Percentiles rank a stretch among this genome's conserved stretches.
phyloP scores from a whole-genome alignment of 2,329 filamentous ascomycete genomes.

The Pseudogymnoascus sp. region DNA sequence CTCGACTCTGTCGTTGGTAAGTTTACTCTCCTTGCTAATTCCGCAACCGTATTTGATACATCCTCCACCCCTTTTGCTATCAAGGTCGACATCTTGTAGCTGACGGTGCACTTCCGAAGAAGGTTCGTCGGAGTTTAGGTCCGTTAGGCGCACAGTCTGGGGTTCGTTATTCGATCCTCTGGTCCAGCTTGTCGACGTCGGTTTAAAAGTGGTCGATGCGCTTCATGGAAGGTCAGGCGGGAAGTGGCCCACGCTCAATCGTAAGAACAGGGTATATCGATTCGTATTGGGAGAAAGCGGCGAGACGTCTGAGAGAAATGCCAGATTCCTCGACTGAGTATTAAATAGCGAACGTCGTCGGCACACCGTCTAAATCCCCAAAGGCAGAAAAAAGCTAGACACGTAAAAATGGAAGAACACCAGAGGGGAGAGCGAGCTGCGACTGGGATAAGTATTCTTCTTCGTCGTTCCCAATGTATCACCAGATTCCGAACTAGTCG shows the following conservation, averaged over 20 bases:
- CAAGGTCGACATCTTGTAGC: not conserved
- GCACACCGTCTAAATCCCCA: not conserved
- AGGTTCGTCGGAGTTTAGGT: not conserved
- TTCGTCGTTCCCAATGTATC: constrained; percentile 2
- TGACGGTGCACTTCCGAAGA: not conserved
- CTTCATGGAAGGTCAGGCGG: not conserved
- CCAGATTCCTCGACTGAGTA: not conserved
- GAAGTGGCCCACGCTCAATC: not conserved
- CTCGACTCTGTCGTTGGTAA: constrained; percentile 55
- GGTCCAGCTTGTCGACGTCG: not conserved
- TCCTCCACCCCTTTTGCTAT: constrained; percentile 12
- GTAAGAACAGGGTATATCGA: constrained; percentile 3
- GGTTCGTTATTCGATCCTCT: not conserved
- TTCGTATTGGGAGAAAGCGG: not conserved
- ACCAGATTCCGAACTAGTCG: constrained; percentile 3
- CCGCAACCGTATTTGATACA: constrained; percentile 23
- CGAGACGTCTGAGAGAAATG: not conserved
- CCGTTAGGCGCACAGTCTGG: not conserved
- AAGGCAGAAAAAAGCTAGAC: not conserved
- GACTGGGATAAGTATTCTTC: not conserved
- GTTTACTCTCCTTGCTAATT: constrained; percentile 41
- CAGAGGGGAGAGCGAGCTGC: not conserved
- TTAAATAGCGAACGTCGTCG: not conserved
- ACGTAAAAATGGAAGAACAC: not conserved
- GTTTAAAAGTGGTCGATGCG: not conserved